A percentile compares a stretch with the other conserved stretches of the same genome.
Evolutionary conservation across 2,329 filamentous ascomycete species (phyloP).

Genomic region (Pestalotiopsis sp.): DNA sequence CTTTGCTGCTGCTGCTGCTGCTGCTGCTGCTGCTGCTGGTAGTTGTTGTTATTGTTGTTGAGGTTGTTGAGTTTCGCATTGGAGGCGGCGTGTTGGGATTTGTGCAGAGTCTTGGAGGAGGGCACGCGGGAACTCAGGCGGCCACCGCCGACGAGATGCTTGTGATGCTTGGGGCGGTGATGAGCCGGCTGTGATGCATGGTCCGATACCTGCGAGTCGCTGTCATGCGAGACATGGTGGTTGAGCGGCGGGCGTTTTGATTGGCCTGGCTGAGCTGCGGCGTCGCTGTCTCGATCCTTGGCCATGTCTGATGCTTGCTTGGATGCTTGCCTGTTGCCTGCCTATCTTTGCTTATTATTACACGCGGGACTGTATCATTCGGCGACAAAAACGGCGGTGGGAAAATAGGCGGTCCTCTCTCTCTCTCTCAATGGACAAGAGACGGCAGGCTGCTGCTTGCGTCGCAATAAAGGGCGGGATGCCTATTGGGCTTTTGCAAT

Average conservation of each 20-base stretch:
- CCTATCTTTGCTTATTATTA: not conserved
- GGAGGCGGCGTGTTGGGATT: constrained; percentile 31
- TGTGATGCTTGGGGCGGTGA: constrained; percentile 35
- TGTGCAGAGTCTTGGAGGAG: constrained; percentile 52
- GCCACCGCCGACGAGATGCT: constrained; percentile 45
- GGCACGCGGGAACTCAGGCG: constrained; percentile 53
- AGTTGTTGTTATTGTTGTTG: constrained; percentile 27
- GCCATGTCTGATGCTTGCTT: constrained; percentile 21
- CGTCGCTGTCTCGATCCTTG: constrained; percentile 46
- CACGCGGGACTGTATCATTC: not conserved
- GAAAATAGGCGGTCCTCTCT: not conserved
- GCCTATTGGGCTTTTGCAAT: not conserved
- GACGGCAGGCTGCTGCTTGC: not conserved
- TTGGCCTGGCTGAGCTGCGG: constrained; percentile 29
- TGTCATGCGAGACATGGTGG: constrained; percentile 30
- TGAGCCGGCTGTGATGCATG: constrained; percentile 28
- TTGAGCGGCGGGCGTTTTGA: constrained; percentile 50
- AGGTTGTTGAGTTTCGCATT: constrained; percentile 18
- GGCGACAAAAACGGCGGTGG: not conserved
- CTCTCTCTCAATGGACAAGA: not conserved
- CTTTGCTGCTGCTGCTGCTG: constrained; percentile 33
- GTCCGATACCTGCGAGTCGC: constrained; percentile 36
- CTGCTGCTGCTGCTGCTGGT: constrained; percentile 31
- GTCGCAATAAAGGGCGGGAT: not conserved
- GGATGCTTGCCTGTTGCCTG: not conserved